These are phyloP conservation scores for Alternaria arborescens DNA, from an alignment of 2,329 filamentous ascomycete genomes.

Conservation along the genomic window DNA sequence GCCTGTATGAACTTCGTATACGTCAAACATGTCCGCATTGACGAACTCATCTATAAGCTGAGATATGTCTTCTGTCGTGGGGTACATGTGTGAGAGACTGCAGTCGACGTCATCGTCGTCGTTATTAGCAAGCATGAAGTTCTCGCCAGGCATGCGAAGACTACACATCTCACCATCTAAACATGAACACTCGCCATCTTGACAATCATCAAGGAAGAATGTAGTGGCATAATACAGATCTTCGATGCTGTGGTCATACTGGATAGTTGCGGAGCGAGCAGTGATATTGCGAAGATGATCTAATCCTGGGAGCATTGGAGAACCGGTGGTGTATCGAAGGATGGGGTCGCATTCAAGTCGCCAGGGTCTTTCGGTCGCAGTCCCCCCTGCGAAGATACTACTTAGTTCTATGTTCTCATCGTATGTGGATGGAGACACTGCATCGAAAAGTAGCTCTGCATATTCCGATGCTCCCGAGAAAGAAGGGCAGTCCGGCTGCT, in stretches of 20 bases:
- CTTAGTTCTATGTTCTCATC: not conserved
- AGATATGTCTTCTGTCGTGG: not conserved
- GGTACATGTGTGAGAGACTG: not conserved
- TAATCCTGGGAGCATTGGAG: constrained; percentile 12
- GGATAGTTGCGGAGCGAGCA: constrained; percentile 3
- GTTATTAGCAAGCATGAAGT: not conserved
- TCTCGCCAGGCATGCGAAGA: not conserved
- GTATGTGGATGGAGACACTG: not conserved
- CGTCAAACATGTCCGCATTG: not conserved
- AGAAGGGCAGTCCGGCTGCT: not conserved
- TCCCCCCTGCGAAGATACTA: not conserved
- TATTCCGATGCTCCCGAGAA: not conserved
- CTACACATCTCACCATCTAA: not conserved
- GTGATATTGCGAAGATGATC: constrained; percentile 4
- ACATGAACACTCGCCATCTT: constrained; percentile 11
- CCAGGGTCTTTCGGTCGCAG: not conserved
- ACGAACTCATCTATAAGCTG: not conserved
- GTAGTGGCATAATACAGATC: constrained; percentile 11
- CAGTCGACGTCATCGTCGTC: not conserved
- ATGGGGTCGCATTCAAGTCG: constrained; percentile 4
- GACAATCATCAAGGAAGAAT: constrained; percentile 11
- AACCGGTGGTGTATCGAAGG: not conserved
- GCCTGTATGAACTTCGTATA: not conserved
- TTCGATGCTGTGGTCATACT: constrained; percentile 13
- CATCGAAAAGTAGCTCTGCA: constrained; percentile 13